Conservation (phyloP, 176 grass and related monocot species). For the sorghum (Sorghum bicolor) region DNA sequence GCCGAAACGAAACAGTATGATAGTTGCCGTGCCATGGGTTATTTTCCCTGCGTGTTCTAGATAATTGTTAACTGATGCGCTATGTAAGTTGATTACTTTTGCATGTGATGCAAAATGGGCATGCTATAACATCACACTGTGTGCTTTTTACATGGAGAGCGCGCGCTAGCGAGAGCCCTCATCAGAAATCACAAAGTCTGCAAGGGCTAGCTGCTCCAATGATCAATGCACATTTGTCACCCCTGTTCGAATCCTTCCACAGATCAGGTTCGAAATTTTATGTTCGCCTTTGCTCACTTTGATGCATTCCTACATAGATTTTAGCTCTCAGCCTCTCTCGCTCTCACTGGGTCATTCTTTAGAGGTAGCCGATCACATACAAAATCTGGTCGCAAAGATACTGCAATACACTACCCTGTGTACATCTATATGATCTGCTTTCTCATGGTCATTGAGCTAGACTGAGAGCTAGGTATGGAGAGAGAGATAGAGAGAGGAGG, state of each 20-base stretch:
- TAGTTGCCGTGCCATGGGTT: background rate
- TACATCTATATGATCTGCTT: slow-evolving; percentile 34
- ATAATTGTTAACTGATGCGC: too few species aligned
- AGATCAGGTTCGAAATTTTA: slow-evolving; percentile 46
- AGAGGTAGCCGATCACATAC: slow-evolving; percentile 40
- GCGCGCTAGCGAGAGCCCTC: background rate
- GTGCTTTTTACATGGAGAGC: background rate
- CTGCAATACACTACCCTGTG: background rate
- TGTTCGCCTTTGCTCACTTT: slow-evolving; percentile 47
- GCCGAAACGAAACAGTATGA: background rate
- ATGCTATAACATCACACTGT: too few species aligned
- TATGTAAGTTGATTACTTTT: too few species aligned
- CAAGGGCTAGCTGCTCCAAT: slow-evolving; percentile 6
- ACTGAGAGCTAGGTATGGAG: background rate
- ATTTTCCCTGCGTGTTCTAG: background rate
- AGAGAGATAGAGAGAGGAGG: slow-evolving; percentile 14
- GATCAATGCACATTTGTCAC: slow-evolving; percentile 31
- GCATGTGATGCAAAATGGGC: too few species aligned
- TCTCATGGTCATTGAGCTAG: background rate
- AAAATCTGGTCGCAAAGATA: slow-evolving; percentile 46
- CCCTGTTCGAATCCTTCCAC: slow-evolving; percentile 34
- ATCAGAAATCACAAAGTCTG: slow-evolving; percentile 1
- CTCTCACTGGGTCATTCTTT: slow-evolving; percentile 38
- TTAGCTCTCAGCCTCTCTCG: background rate
- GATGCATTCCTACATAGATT: slow-evolving; percentile 35